Base-by-base conservation (phyloP, 768 basidiomycete genomes). In the Suillus lakei region DNA sequence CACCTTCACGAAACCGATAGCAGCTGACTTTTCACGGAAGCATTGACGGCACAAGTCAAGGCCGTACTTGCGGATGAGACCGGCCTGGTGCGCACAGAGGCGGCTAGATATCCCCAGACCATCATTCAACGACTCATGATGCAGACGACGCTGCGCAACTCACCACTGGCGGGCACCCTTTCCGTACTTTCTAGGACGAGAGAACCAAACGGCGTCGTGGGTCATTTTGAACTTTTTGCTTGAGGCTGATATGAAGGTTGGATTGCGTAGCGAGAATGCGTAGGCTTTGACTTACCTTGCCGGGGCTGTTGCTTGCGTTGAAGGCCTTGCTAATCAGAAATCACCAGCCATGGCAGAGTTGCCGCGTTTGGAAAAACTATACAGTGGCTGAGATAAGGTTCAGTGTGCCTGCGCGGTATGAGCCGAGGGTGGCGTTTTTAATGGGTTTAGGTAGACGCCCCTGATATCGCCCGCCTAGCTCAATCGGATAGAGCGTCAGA, bases 181-280 rank as follows among this genome's bases (percentile, higher is more conserved):
- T 78, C 96, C 96, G 83, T 73, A 97, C 81, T 93, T 97, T 80
- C 95, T 88, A 68, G 96, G 96, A 75, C 92, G 93, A 80, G 93
- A 95, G 83, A 95, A 96, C 95, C 96, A 98, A 83, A 98, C 90
- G 74, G 95, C 91, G 86, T 96, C 93, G 93, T 97, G 96, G 76
- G 96, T 96, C 96, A 97, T 95, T 83, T 86, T 90, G 66, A 59
- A 26, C 0, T 67, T 64, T 67, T 41, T 30, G 28, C 26, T 61
- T 34, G 62, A 67, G 46, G 54, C 67, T 68, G 61, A 3, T 4
- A 32, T 16, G n/a, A 5, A 23, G 50, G 34, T 21, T 13, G 36
- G 56, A 58, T 5, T n/a, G 53, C 10, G 55, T 46, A 64, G 46
- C 15, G 28, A 55, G 18, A 3, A 43, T 7, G 21, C 0, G 59